Evolutionary conservation across 495 filamentous ascomycete species (phyloP), one percentile per base, ranked within the genome.

Genomic region (Penicillium argentinense): DNA sequence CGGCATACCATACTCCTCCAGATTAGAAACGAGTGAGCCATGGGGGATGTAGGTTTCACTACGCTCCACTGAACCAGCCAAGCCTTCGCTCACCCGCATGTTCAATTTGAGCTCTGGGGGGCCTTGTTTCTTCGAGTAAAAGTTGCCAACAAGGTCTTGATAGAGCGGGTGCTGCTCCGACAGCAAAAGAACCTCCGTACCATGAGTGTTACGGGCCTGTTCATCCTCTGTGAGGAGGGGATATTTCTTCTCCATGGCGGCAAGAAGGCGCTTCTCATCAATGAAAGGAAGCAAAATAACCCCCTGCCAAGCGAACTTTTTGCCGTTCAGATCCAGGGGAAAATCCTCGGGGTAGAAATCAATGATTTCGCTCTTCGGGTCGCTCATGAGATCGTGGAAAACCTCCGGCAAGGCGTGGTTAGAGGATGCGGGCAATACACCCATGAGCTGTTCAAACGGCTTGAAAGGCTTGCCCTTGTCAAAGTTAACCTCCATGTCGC

Each of bases 261-360:
- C 75, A 16, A 97, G 75, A 14, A 99, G 71, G 24, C 91, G 81
- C 41, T 84, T 84, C 69, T 93, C 93, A 62, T 99, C 91, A 54
- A 99, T 97, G 67, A 96, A 99, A 0, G 93, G 93, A 14, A 99
- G 80, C 22, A 97, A 71, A 17, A 88, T 88, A 30, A 97, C 89
- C 51, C 93, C 93, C 59, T 99, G 92, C 93, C 93, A 99, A 2
- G 89, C 88, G 67, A 95, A 95, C 62, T 97, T 99, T 74, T 97
- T 97, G 47, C 93, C 93, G 46, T 99, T 97, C 42, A 97, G 68
- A 61, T 99, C 93, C 43, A 96, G 77, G 3, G 84, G 79, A 60
- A 99, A 99, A 29, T 95, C 88, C 56, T 89, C 87, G 0, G 95
- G 95, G 56, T 99, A 99, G 68, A 97, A 99, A 54, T 99, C 92